Evolutionary conservation across 331 rosid genomes (phyloP), one percentile per base, ranked within the genome.

Genomic region (Quercus lobata): DNA sequence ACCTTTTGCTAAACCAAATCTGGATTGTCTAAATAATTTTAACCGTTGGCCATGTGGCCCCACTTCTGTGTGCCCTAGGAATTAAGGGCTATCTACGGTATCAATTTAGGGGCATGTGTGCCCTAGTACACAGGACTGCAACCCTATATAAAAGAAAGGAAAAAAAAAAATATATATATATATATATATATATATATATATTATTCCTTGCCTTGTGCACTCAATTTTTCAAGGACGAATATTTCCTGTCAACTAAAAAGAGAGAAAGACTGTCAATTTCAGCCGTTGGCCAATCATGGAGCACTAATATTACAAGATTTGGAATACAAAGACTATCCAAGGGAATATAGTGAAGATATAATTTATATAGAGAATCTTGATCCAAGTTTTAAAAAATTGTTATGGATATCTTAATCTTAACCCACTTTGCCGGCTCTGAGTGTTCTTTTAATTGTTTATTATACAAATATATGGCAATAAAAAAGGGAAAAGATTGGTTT

Each of bases 351-450:
- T 6, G 25, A 55, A 15, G 57, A 3, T 27, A 25, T 41, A 62
- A 62, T 29, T 53, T 19, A n/a, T 12, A 63, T 25, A 30, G 32
- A 80, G 53, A 79, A 73, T 66, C 69, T 60, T n/a, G 57, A 22
- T 49, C 27, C 22, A 18, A 68, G 53, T 9, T 69, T 65, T 21
- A 58, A 55, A 74, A 56, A 74, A 41, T 16, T 41, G 19, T 58
- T 11, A 22, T 32, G 53, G 78, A 62, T 70, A 80, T 80, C 83
- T 60, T 58, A 75, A 75, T 80, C 83, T 55, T 58, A 75, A 75
- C 74, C n/a, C 4, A 8, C 80, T 78, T 83, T 72, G 73, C 72
- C 46, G 82, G 83, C 77, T 84, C 84, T 73, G 68, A 49, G 17
- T 49, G 54, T 49, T 49, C 17, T 11, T 49, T 12, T 49, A 14